Evolutionary conservation across 805 yeast genomes (phyloP).

Genomic region (Wickerhamiella bombiphila): DNA sequence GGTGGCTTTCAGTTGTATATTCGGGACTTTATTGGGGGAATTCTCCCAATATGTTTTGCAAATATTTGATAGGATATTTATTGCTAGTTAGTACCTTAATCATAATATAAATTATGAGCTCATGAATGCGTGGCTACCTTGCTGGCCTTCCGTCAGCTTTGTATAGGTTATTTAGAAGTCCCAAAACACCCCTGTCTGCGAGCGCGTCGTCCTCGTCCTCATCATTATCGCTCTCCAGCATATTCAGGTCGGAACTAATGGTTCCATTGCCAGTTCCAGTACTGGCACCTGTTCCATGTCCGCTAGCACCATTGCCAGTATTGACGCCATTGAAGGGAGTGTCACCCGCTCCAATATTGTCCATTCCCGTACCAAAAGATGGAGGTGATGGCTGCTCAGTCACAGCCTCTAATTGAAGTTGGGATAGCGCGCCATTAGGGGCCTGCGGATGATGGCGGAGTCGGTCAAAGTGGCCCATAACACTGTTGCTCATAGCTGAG

Average conservation of each 20-base stretch:
- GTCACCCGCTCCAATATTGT: constrained; percentile 23
- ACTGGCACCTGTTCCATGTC: background rate
- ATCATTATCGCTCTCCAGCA: constrained; percentile 7
- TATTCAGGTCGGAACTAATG: constrained; percentile 3
- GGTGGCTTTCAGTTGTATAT: no score
- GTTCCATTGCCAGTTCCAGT: background rate
- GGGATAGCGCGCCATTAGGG: no score
- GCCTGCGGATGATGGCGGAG: background rate
- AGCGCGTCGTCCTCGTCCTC: constrained; percentile 29
- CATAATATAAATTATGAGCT: background rate
- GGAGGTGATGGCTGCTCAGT: background rate
- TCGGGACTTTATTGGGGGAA: constrained; percentile 1
- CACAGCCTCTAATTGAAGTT: background rate
- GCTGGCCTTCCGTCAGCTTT: constrained; percentile 24
- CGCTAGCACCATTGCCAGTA: background rate
- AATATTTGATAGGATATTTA: no score
- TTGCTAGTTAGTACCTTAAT: background rate
- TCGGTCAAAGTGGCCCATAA: constrained; percentile 1
- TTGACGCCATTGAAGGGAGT: background rate
- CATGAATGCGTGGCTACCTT: background rate
- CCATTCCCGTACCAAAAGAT: constrained; percentile 9
- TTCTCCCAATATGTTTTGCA: background rate
- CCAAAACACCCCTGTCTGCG: constrained; percentile 45
- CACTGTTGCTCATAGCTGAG: background rate
- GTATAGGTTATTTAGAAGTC: constrained; percentile 69